Evolutionary conservation across 2,329 filamentous ascomycete genomes (phyloP).

Genomic region (Hypoxylon sp.): DNA sequence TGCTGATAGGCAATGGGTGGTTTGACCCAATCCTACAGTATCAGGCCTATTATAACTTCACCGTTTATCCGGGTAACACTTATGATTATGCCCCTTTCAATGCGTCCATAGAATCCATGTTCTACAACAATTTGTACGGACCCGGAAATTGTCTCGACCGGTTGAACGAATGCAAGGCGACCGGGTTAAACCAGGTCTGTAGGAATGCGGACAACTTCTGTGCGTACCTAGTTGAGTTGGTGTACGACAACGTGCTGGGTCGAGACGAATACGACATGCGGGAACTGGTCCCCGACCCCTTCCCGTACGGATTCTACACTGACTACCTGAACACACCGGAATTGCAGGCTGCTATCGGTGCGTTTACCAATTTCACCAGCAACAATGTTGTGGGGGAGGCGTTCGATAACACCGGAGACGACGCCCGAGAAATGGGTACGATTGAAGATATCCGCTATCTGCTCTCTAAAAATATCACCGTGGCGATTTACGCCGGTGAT

Average conservation of each 20-base stretch:
- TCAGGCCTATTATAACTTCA: constrained; percentile 71
- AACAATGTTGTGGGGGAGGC: constrained; percentile 61
- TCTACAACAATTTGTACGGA: constrained; percentile 74
- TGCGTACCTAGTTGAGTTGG: constrained; percentile 64
- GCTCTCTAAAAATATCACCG: constrained; percentile 44
- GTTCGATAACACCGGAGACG: constrained; percentile 72
- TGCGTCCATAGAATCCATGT: constrained; percentile 62
- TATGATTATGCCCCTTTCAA: constrained; percentile 70
- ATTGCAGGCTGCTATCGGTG: constrained; percentile 72
- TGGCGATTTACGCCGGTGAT: constrained; percentile 54
- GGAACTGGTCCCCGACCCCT: constrained; percentile 69
- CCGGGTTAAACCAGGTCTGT: constrained; percentile 67
- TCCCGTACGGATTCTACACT: constrained; percentile 69
- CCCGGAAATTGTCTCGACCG: constrained; percentile 72
- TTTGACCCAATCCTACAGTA: constrained; percentile 70
- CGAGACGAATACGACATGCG: constrained; percentile 73
- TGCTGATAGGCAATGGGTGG: constrained; percentile 71
- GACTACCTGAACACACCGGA: constrained; percentile 71
- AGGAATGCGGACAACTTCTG: constrained; percentile 70
- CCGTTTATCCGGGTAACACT: constrained; percentile 69
- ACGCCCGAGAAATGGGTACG: constrained; percentile 50
- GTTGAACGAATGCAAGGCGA: constrained; percentile 68
- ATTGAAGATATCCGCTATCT: constrained; percentile 49
- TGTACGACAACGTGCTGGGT: constrained; percentile 66
- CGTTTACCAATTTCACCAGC: constrained; percentile 71